phyloP scores from a whole-genome alignment of 2,329 filamentous ascomycete species.

The Alternaria ventricosa region DNA sequence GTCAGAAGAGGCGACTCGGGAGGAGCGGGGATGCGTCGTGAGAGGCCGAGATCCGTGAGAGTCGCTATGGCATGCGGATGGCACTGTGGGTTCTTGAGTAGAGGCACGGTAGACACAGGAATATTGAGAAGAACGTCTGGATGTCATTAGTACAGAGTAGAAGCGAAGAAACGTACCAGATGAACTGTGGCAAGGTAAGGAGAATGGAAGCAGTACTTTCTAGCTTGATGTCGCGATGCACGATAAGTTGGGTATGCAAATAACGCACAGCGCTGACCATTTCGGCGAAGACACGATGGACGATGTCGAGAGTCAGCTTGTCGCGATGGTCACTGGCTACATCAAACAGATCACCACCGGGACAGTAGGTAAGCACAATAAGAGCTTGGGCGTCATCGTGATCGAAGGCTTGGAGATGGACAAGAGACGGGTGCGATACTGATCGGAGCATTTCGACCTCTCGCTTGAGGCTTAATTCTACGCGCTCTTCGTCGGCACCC shows the following conservation, averaged over 20 bases:
- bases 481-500: slow-evolving; percentile 88
- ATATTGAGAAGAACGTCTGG: slow-evolving; percentile 91
- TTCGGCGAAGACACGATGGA: slow-evolving; percentile 89
- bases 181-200: slow-evolving; percentile 11
- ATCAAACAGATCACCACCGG: slow-evolving; percentile 94
- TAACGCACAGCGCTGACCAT: slow-evolving; percentile 85
- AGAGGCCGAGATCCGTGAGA: slow-evolving; percentile 89
- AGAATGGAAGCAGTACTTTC: slow-evolving; percentile 72
- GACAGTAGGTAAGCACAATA: slow-evolving; percentile 87
- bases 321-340: slow-evolving; percentile 77
- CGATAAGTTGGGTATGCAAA: slow-evolving; percentile 83
- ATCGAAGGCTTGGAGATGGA: slow-evolving; percentile 90
- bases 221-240: slow-evolving; percentile 96
- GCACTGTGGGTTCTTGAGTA: slow-evolving; percentile 68
- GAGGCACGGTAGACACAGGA: slow-evolving; percentile 70
- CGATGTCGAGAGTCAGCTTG: slow-evolving; percentile 70
- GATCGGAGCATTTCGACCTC: slow-evolving; percentile 93
- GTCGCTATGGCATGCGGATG: slow-evolving; percentile 86
- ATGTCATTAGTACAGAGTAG: slow-evolving; percentile 37
- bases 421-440: slow-evolving; percentile 86
- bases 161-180: slow-evolving; percentile 30
- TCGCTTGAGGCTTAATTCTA: slow-evolving; percentile 91
- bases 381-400: slow-evolving; percentile 83
- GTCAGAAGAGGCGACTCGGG: slow-evolving; percentile 85
- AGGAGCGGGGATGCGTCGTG: slow-evolving; percentile 75